phyloP scores from a whole-genome alignment of 345 rosid species.

The Erucastrum elatum region DNA sequence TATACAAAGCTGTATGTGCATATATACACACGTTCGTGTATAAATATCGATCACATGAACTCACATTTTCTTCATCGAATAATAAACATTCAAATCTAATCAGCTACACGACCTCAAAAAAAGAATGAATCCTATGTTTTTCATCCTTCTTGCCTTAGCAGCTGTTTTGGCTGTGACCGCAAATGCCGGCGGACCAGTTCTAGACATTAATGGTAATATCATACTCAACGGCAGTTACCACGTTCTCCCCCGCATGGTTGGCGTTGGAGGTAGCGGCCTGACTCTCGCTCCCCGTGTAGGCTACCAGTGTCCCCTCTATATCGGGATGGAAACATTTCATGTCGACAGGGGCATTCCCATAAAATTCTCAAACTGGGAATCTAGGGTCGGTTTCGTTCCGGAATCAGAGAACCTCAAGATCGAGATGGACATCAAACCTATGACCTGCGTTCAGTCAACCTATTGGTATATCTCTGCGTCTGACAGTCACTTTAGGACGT shows the following conservation, averaged over 20 bases:
- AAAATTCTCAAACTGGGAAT: conserved; percentile 32
- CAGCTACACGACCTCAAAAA: background rate
- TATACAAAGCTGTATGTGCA: background rate
- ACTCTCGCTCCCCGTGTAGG: conserved; percentile 20
- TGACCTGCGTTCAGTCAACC: conserved; percentile 43
- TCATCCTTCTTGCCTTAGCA: conserved; percentile 20
- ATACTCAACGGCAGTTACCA: conserved; percentile 29
- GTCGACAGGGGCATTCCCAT: conserved; percentile 28
- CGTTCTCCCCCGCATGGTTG: conserved; percentile 22
- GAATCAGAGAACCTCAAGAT: conserved; percentile 34
- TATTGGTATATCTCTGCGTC: conserved; percentile 44
- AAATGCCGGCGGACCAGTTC: conserved; percentile 6
- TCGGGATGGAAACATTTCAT: conserved; percentile 27
- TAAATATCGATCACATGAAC: conserved; percentile 17
- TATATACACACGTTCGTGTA: background rate
- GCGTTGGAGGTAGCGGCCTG: conserved; percentile 37
- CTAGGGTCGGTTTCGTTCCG: background rate
- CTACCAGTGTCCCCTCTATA: conserved; percentile 1
- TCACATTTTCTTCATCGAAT: background rate
- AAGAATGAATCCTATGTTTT: conserved; percentile 24
- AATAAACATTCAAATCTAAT: background rate
- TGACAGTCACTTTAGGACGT: background rate
- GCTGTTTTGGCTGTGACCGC: background rate
- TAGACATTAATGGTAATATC: conserved; percentile 20
- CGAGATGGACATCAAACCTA: conserved; percentile 37